phyloP scores from a whole-genome alignment of 192 early-diverging fungal genomes.

The Powellomyces hirtus region DNA sequence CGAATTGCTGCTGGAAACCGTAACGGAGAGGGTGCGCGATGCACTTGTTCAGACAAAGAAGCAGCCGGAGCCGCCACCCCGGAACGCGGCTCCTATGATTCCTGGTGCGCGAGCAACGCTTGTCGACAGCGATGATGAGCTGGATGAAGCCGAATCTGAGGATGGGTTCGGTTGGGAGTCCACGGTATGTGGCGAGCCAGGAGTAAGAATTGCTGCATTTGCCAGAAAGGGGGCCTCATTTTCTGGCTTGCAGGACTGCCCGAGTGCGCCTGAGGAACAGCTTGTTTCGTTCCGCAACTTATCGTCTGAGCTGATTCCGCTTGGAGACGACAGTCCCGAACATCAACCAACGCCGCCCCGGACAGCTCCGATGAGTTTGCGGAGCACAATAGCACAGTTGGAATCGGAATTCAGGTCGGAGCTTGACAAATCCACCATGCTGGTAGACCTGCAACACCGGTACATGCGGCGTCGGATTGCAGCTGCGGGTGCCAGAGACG shows the following conservation, averaged over 20 bases:
- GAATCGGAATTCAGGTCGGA: background rate
- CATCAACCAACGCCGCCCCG: background rate
- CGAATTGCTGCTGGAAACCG: background rate
- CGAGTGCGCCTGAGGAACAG: background rate
- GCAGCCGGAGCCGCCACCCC: background rate
- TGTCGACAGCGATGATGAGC: background rate
- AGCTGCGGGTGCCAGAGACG: background rate
- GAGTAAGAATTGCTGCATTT: too few relatives aligned
- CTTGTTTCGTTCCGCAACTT: background rate
- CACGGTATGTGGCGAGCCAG: too few relatives aligned
- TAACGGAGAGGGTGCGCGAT: background rate
- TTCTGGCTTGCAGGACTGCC: background rate
- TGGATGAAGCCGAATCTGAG: background rate
- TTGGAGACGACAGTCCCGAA: background rate
- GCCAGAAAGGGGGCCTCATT: too few relatives aligned
- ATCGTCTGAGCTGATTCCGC: background rate
- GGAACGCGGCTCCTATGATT: background rate
- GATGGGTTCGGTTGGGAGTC: slow-evolving; percentile 1
- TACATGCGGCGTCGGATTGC: slow-evolving; percentile 16
- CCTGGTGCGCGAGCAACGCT: slow-evolving; percentile 1
- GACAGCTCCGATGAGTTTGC: background rate
- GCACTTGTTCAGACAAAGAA: background rate
- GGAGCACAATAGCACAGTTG: background rate
- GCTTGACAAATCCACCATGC: slow-evolving; percentile 13
- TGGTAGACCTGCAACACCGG: slow-evolving; percentile 9